These are phyloP conservation scores for Dendrocalamus latiflorus DNA, from an alignment of 202 grass and related monocot genomes.

Conservation along the genomic window DNA sequence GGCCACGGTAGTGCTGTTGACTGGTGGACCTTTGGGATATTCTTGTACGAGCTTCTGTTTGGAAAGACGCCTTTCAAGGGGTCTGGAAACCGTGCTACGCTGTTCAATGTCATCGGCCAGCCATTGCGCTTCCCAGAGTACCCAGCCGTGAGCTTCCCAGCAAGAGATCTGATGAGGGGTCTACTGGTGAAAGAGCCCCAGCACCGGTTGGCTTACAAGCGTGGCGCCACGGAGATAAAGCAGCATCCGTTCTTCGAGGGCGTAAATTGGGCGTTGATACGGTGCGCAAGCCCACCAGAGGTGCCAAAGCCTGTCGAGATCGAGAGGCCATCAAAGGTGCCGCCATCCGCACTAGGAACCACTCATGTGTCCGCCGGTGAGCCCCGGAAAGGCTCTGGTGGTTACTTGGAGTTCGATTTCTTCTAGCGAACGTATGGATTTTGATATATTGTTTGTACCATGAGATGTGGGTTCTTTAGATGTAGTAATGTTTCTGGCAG, in stretches of 20 bases:
- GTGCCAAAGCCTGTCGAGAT: slow-evolving; percentile 54
- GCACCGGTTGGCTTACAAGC: slow-evolving; percentile 59
- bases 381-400: slow-evolving; percentile 27
- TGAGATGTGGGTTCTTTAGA: background rate
- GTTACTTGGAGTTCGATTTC: slow-evolving; percentile 46
- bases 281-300: slow-evolving; percentile 72
- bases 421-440: slow-evolving; percentile 45
- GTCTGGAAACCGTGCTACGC: slow-evolving; percentile 59
- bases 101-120: slow-evolving; percentile 78
- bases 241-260: slow-evolving; percentile 79
- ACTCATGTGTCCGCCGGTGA: background rate
- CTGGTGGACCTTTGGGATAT: slow-evolving; percentile 85
- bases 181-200: slow-evolving; percentile 17
- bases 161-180: slow-evolving; percentile 61
- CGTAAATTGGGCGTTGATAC: slow-evolving; percentile 70
- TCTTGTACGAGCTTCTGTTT: slow-evolving; percentile 72
- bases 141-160: slow-evolving; percentile 57
- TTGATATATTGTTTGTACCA: background rate
- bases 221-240: slow-evolving; percentile 71
- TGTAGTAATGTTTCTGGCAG: slow-evolving; percentile 1
- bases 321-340: slow-evolving; percentile 30
- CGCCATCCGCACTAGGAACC: slow-evolving; percentile 12
- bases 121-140: slow-evolving; percentile 65
- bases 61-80: slow-evolving; percentile 86
- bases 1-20: slow-evolving; percentile 75